Conservation (phyloP, 805 yeast genomes). For the Wickerhamiella vanderwaltii region DNA sequence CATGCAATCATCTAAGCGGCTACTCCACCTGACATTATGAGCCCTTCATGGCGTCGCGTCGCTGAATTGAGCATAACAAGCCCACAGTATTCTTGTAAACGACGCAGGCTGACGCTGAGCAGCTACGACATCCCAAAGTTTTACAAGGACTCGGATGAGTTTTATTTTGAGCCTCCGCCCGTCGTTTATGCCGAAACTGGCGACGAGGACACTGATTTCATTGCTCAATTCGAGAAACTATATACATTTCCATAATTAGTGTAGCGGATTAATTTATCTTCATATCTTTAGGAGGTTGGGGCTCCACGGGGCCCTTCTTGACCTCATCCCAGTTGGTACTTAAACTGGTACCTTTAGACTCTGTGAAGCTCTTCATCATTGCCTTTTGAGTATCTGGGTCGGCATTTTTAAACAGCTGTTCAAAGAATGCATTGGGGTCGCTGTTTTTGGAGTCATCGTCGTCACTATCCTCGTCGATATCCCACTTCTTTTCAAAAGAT, state of each 20-base stretch:
- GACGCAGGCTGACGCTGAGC: slow-evolving; percentile 6
- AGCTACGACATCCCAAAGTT: slow-evolving; percentile 8
- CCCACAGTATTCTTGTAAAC: slow-evolving; percentile 4
- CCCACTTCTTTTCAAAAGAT: slow-evolving; percentile 63
- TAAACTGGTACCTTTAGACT: slow-evolving; percentile 85
- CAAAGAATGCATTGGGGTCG: slow-evolving; percentile 51
- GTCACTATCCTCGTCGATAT: slow-evolving; percentile 34
- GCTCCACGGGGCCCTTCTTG: slow-evolving; percentile 46
- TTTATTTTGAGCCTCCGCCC: slow-evolving; percentile 10
- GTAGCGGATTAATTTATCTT: slow-evolving; percentile 29
- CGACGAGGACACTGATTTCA: background rate
- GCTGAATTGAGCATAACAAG: slow-evolving; percentile 7
- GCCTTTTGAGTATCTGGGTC: slow-evolving; percentile 85
- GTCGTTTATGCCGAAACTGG: background rate
- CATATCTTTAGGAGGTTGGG: slow-evolving; percentile 66
- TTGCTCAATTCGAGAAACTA: slow-evolving; percentile 3
- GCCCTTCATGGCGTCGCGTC: background rate
- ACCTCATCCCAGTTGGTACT: slow-evolving; percentile 94
- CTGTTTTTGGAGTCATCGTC: slow-evolving; percentile 30
- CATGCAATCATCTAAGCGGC: too few relatives aligned
- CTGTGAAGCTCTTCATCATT: slow-evolving; percentile 92
- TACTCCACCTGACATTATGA: too few relatives aligned
- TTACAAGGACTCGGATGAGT: background rate
- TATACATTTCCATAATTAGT: slow-evolving; percentile 17
- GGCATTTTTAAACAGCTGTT: slow-evolving; percentile 58